phyloP scores from a whole-genome alignment of 306 rosid genomes.

The Echinosophora koreensis region DNA sequence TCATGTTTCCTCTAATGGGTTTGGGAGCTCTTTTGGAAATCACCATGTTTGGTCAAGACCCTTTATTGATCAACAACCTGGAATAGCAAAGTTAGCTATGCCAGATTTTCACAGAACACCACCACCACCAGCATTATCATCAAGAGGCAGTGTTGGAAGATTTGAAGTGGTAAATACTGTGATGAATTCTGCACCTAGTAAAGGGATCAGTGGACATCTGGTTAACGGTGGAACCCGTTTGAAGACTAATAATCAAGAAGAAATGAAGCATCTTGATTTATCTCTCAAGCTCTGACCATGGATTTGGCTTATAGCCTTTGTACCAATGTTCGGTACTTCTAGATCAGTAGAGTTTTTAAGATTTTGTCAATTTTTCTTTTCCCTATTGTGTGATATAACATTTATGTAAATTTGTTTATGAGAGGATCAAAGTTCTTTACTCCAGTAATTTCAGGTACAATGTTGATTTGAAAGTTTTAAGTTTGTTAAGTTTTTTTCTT shows the following conservation, averaged over 20 bases:
- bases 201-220: slow-evolving; percentile 52
- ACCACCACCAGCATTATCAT: slow-evolving; percentile 39
- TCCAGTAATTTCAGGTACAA: slow-evolving; percentile 39
- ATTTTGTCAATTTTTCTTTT: slow-evolving; percentile 41
- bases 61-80: slow-evolving; percentile 60
- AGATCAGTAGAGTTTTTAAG: slow-evolving; percentile 32
- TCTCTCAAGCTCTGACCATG: slow-evolving; percentile 69
- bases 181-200: slow-evolving; percentile 46
- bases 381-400: slow-evolving; percentile 40
- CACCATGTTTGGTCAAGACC: slow-evolving; percentile 59
- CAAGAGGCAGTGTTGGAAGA: slow-evolving; percentile 60
- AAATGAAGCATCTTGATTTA: slow-evolving; percentile 71
- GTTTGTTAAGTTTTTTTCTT: slow-evolving; percentile 43
- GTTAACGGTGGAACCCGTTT: slow-evolving; percentile 46
- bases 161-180: slow-evolving; percentile 49
- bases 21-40: slow-evolving; percentile 53
- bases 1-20: slow-evolving; percentile 41
- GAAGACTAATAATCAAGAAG: slow-evolving; percentile 57
- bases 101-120: slow-evolving; percentile 51
- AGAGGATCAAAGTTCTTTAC: slow-evolving; percentile 44
- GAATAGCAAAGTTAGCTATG: slow-evolving; percentile 53
- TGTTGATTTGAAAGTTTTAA: slow-evolving; percentile 43
- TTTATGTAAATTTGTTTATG: slow-evolving; percentile 50
- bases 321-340: slow-evolving; percentile 15
- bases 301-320: slow-evolving; percentile 27